A percentile compares a stretch with the other conserved stretches of the same genome.
phyloP scores from a whole-genome alignment of 2,329 filamentous ascomycete genomes.

The Cladosporium sp. region DNA sequence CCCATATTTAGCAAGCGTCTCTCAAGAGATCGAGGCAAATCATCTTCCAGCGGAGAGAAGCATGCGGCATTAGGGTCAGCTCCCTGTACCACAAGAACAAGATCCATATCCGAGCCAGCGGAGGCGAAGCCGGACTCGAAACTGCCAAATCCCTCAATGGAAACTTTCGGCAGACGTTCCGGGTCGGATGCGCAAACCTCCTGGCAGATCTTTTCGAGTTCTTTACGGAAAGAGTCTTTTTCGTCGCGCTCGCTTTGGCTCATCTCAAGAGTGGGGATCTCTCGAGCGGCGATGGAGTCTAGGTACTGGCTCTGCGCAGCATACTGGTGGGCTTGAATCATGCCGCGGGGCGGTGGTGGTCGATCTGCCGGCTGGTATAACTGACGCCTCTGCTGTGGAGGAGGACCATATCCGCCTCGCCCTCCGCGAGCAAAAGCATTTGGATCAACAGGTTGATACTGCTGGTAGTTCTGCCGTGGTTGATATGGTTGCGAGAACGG shows the following conservation, averaged over 20 bases:
- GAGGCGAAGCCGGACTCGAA: conserved; percentile 80
- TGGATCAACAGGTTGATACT: conserved; percentile 26
- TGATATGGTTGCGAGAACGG: not conserved
- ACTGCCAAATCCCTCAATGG: conserved; percentile 75
- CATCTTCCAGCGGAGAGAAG: conserved; percentile 43
- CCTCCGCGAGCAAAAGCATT: conserved; percentile 28
- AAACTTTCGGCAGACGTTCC: conserved; percentile 52
- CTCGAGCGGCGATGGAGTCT: conserved; percentile 37
- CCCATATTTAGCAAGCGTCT: conserved; percentile 67
- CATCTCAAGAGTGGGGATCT: conserved; percentile 60
- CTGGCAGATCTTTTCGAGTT: conserved; percentile 61
- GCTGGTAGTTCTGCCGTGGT: conserved; percentile 13
- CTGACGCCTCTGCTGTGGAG: conserved; percentile 19
- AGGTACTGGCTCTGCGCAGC: conserved; percentile 32
- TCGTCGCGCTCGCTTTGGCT: conserved; percentile 56
- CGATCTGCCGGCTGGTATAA: conserved; percentile 24
- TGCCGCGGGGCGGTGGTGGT: conserved; percentile 12
- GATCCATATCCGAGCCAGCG: conserved; percentile 85
- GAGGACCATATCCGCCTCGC: conserved; percentile 16
- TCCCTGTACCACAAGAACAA: conserved; percentile 63
- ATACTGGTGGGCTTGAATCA: conserved; percentile 8
- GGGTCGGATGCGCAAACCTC: conserved; percentile 50
- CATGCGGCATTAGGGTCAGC: conserved; percentile 20
- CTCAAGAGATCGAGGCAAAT: conserved; percentile 69
- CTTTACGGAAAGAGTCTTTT: conserved; percentile 65